These are phyloP conservation scores for Diaporthe capsici DNA, from an alignment of 2,329 filamentous ascomycete genomes.

Conservation along the genomic window DNA sequence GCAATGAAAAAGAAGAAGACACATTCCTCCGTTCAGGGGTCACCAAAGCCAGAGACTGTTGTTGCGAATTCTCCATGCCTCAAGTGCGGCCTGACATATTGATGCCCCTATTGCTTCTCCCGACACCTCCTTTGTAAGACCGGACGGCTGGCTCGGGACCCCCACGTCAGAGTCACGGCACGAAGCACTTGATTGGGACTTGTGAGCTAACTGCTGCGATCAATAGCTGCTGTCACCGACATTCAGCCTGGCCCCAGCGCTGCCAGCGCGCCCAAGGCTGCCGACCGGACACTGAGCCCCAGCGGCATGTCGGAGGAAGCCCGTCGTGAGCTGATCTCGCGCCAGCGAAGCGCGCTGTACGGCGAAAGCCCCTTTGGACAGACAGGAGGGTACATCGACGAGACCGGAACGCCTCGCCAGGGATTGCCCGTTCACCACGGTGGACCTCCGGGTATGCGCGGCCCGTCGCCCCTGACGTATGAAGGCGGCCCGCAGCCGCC, in stretches of 20 bases:
- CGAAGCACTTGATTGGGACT: constrained; percentile 37
- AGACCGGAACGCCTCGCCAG: constrained; percentile 73
- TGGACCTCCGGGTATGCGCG: constrained; percentile 75
- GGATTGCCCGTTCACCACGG: constrained; percentile 77
- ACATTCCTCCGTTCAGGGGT: constrained; percentile 48
- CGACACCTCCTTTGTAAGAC: constrained; percentile 45
- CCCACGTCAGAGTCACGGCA: constrained; percentile 40
- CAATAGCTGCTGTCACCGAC: constrained; percentile 67
- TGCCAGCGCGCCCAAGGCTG: constrained; percentile 70
- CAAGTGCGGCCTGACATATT: constrained; percentile 42
- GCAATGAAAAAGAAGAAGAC: constrained; percentile 54
- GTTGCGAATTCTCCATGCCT: constrained; percentile 38
- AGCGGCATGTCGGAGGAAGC: constrained; percentile 93
- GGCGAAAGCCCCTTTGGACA: constrained; percentile 81
- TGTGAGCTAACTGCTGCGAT: constrained; percentile 49
- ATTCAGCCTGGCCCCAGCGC: constrained; percentile 57
- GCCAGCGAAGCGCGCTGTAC: constrained; percentile 95
- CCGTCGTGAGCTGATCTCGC: constrained; percentile 93
- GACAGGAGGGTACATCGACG: constrained; percentile 76
- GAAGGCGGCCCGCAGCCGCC: constrained; percentile 68
- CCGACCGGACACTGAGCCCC: constrained; percentile 85
- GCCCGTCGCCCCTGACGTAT: constrained; percentile 84
- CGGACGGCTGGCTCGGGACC: constrained; percentile 45
- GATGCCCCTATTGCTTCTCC: constrained; percentile 42
- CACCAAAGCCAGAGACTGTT: constrained; percentile 42